Percentiles rank a stretch among this genome's conserved stretches.
Conservation (phyloP, 2,329 filamentous ascomycete genomes). For the Colletotrichum kahawae region DNA sequence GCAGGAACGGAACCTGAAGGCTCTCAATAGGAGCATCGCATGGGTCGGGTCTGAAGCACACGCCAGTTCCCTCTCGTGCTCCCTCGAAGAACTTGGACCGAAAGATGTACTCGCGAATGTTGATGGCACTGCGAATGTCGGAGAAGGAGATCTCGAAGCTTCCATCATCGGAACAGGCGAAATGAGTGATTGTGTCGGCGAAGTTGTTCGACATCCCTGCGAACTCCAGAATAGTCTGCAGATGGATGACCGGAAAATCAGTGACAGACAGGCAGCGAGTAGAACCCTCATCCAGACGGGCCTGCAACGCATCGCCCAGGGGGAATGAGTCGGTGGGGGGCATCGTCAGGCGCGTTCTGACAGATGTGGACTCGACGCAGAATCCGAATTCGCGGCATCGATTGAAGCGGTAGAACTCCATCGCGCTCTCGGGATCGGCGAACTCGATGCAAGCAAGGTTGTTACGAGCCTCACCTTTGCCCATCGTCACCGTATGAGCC, state of each 20-base stretch:
- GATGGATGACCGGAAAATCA: constrained; percentile 3
- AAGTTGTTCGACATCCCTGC: not conserved
- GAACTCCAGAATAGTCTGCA: not conserved
- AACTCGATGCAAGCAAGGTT: constrained; percentile 11
- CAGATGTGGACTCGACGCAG: not conserved
- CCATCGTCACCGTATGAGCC: not conserved
- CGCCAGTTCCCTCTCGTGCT: not conserved
- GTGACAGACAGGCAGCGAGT: constrained; percentile 9
- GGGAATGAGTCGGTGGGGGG: constrained; percentile 12
- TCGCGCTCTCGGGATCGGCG: not conserved
- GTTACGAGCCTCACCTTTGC: not conserved
- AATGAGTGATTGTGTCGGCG: not conserved
- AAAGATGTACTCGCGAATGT: not conserved
- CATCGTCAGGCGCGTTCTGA: not conserved
- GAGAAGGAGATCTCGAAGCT: constrained; percentile 11
- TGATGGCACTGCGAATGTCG: not conserved
- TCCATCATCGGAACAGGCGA: not conserved
- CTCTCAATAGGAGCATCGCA: not conserved
- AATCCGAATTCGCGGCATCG: constrained; percentile 12
- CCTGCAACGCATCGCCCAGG: not conserved
- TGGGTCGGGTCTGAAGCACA: not conserved
- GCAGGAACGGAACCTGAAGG: not conserved
- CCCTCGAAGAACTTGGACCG: not conserved
- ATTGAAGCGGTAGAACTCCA: not conserved
- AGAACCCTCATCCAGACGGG: not conserved